phyloP scores from a whole-genome alignment of 345 rosid genomes.

The thale cress (Arabidopsis thaliana) region DNA sequence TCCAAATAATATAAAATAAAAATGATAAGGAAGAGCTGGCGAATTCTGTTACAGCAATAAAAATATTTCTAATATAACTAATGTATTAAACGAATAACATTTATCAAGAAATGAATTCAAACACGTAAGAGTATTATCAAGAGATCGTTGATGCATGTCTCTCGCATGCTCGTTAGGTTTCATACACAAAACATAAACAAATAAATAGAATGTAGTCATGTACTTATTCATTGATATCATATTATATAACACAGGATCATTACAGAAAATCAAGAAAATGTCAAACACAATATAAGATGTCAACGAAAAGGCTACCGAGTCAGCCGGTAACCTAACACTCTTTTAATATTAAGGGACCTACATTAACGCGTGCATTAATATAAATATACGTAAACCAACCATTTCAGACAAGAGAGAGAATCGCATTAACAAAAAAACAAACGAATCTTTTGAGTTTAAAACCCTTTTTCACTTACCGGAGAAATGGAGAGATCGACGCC shows the following conservation, averaged over 20 bases:
- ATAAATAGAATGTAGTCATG: slow-evolving; percentile 7
- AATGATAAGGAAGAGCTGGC: neutral
- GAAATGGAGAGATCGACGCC: slow-evolving; percentile 40
- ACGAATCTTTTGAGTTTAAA: slow-evolving; percentile 14
- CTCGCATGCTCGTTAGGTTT: slow-evolving; percentile 46
- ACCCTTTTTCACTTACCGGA: neutral
- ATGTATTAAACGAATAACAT: slow-evolving; percentile 6
- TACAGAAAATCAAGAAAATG: slow-evolving; percentile 24
- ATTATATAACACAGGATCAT: slow-evolving; percentile 29
- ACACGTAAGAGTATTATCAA: slow-evolving; percentile 16
- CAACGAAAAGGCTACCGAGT: slow-evolving; percentile 47
- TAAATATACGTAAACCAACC: slow-evolving; percentile 31
- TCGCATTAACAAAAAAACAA: neutral
- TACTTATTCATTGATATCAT: slow-evolving; percentile 25
- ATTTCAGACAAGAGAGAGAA: slow-evolving; percentile 14
- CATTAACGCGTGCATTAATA: slow-evolving; percentile 15
- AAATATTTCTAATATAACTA: neutral
- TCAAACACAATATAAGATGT: slow-evolving; percentile 34
- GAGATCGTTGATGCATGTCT: slow-evolving; percentile 49
- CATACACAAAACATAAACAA: slow-evolving; percentile 11
- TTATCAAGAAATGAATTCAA: slow-evolving; percentile 4
- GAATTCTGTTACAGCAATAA: neutral
- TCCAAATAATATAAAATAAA: neutral
- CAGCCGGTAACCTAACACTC: slow-evolving; percentile 39
- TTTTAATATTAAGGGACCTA: neutral